These are phyloP conservation scores for Raddia distichophylla DNA, from an alignment of 176 grass and related monocot genomes.

Conservation along the genomic window DNA sequence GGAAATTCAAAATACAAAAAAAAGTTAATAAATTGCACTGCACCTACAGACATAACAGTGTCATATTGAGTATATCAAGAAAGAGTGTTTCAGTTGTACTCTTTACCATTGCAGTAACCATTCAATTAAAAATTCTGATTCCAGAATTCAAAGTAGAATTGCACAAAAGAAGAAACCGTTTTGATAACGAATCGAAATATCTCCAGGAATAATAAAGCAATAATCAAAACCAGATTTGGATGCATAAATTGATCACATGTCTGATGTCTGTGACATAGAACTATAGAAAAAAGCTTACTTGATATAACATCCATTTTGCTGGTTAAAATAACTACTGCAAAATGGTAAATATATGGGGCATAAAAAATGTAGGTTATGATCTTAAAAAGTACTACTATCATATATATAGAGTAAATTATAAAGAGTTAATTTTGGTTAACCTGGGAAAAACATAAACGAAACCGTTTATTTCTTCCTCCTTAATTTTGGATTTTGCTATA, in stretches of 20 bases:
- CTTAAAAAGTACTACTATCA: neutral
- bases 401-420: neutral
- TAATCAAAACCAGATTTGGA: neutral
- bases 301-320: neutral
- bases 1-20: neutral
- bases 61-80: neutral
- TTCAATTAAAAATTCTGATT: neutral
- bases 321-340: neutral
- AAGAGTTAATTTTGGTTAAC: neutral
- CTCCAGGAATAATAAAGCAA: neutral
- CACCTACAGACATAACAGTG: neutral
- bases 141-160: neutral
- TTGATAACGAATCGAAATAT: slow-evolving; percentile 1
- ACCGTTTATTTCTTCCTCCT: neutral
- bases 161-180: neutral
- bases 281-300: neutral
- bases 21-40: neutral
- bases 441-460: neutral
- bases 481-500: neutral
- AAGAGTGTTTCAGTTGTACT: neutral
- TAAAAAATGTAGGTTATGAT: neutral
- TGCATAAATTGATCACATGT: neutral
- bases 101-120: slow-evolving; percentile 1
- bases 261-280: too few species aligned
- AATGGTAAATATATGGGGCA: neutral